These are phyloP conservation scores for Kwoniella europaea DNA, from an alignment of 768 basidiomycete species.

Conservation along the genomic window DNA sequence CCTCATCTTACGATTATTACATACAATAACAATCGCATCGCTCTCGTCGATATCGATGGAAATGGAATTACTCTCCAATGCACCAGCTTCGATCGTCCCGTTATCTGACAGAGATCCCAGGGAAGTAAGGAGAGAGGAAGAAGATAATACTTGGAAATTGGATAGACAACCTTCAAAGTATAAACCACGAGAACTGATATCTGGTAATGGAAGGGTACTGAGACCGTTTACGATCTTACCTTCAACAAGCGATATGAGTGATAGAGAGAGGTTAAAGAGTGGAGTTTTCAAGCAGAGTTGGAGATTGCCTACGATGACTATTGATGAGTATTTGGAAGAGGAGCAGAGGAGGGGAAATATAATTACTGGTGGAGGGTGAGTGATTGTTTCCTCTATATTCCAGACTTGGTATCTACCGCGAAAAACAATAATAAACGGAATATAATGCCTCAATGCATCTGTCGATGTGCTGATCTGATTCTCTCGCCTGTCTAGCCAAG, in stretches of 20 bases:
- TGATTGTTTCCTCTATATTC: constrained; percentile 10
- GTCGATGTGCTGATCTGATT: neutral
- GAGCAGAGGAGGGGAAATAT: constrained; percentile 84
- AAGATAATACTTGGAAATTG: constrained; percentile 73
- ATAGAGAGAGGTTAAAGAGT: constrained; percentile 73
- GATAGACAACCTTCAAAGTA: constrained; percentile 64
- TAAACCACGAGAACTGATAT: constrained; percentile 63
- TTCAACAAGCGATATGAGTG: constrained; percentile 63
- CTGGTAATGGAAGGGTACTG: constrained; percentile 78
- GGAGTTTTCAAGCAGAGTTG: constrained; percentile 85
- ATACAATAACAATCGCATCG: constrained; percentile 71
- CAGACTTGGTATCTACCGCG: too few species aligned
- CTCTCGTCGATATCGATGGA: constrained; percentile 75
- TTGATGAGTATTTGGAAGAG: constrained; percentile 90
- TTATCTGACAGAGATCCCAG: constrained; percentile 46
- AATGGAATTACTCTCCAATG: constrained; percentile 65
- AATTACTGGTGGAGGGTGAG: constrained; percentile 84
- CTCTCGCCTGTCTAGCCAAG: constrained; percentile 62
- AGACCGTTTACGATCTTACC: constrained; percentile 93
- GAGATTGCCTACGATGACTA: constrained; percentile 88
- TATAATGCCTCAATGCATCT: too few species aligned
- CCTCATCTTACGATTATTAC: constrained; percentile 73
- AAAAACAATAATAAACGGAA: too few species aligned
- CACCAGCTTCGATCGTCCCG: constrained; percentile 27
- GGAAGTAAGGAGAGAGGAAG: constrained; percentile 34